Percentiles rank a stretch among this genome's conserved stretches.
phyloP scores from a whole-genome alignment of 1,139 yeast species.

The Waltiozyma sp. region DNA sequence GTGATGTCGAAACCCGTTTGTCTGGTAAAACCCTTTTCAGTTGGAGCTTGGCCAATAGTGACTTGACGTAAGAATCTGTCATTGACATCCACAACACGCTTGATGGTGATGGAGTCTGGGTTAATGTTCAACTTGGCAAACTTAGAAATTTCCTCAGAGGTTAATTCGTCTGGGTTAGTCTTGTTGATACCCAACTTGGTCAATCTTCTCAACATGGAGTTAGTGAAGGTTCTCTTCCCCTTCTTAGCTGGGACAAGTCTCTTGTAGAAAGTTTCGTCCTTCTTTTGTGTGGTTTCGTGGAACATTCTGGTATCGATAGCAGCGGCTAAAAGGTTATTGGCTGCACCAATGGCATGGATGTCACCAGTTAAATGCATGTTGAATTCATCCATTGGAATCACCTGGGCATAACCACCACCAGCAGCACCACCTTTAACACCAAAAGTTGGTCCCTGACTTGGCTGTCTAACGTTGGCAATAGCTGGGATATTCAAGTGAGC shows the following conservation, averaged over 20 bases:
- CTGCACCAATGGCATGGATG: constrained; percentile 94
- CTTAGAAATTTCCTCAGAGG: constrained; percentile 61
- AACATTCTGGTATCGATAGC: constrained; percentile 97
- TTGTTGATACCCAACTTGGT: constrained; percentile 71
- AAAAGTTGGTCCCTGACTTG: constrained; percentile 98
- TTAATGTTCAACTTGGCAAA: constrained; percentile 88
- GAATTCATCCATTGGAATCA: constrained; percentile 98
- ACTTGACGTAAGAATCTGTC: constrained; percentile 89
- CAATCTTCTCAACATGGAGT: constrained; percentile 70
- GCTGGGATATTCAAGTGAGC: constrained; percentile 83
- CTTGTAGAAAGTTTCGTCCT: constrained; percentile 72
- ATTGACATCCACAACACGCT: constrained; percentile 92
- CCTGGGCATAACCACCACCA: constrained; percentile 98
- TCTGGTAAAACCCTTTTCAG: constrained; percentile 86
- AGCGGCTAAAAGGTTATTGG: constrained; percentile 91
- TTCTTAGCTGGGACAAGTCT: constrained; percentile 83
- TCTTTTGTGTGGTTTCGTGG: constrained; percentile 86
- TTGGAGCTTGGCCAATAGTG: constrained; percentile 87
- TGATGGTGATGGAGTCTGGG: constrained; percentile 91
- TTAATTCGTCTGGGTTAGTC: constrained; percentile 73
- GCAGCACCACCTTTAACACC: constrained; percentile 99
- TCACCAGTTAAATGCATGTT: constrained; percentile 98
- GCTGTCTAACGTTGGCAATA: constrained; percentile 95
- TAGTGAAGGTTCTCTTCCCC: constrained; percentile 69
- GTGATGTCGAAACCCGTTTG: constrained; percentile 93